phyloP scores from a whole-genome alignment of 345 rosid genomes.

The Arabidopsis suecica region DNA sequence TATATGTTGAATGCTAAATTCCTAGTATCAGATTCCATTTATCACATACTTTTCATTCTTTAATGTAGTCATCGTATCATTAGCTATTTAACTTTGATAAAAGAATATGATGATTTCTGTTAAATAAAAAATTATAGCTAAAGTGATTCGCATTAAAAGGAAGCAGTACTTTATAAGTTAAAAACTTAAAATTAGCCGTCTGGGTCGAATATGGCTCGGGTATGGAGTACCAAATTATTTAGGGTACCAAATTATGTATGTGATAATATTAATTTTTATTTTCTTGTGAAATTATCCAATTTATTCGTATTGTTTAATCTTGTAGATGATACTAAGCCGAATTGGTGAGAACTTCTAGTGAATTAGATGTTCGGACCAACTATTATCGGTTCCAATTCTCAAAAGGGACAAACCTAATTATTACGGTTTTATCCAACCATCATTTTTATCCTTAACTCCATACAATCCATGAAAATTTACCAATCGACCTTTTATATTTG shows the following conservation, averaged over 20 bases:
- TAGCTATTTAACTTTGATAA: neutral
- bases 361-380: neutral
- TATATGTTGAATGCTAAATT: conserved; percentile 14
- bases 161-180: neutral
- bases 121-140: neutral
- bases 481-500: neutral
- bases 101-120: neutral
- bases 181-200: neutral
- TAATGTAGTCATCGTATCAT: conserved; percentile 3
- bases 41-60: neutral
- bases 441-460: neutral
- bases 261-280: no score
- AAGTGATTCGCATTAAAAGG: conserved; percentile 7
- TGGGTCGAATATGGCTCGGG: neutral
- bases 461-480: neutral
- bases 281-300: neutral
- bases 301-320: no score
- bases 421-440: neutral
- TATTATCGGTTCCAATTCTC: neutral
- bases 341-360: neutral
- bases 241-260: neutral
- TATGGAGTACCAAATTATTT: neutral
- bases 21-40: conserved; percentile 24
- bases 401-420: neutral
- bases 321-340: neutral